These are phyloP conservation scores for Candida albicans DNA, from an alignment of 1,139 yeast species.

Conservation along the genomic window DNA sequence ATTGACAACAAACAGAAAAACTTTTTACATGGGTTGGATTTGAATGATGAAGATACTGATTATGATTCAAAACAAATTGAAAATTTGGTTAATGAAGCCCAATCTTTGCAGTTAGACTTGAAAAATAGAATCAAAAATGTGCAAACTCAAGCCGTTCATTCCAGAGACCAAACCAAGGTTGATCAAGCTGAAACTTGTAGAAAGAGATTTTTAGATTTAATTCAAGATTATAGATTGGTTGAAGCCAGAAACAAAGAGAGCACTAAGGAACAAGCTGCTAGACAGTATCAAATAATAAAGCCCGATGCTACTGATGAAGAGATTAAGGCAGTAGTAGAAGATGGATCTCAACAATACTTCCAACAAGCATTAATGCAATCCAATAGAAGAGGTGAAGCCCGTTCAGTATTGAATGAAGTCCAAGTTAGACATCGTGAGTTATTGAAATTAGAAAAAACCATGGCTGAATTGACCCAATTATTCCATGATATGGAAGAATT, in stretches of 20 bases:
- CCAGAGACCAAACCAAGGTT: constrained; percentile 74
- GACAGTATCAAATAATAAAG: constrained; percentile 89
- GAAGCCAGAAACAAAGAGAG: constrained; percentile 87
- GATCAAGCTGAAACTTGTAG: constrained; percentile 91
- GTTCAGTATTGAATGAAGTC: constrained; percentile 92
- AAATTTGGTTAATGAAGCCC: constrained; percentile 72
- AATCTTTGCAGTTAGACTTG: constrained; percentile 71
- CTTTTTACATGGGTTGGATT: constrained; percentile 70
- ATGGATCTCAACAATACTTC: constrained; percentile 85
- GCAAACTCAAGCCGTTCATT: constrained; percentile 58
- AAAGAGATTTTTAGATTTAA: constrained; percentile 79
- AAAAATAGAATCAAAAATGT: constrained; percentile 75
- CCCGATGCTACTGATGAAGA: constrained; percentile 92
- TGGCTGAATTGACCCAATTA: constrained; percentile 92
- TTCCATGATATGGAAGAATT: constrained; percentile 96
- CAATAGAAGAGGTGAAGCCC: constrained; percentile 94
- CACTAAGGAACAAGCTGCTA: constrained; percentile 83
- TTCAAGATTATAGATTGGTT: constrained; percentile 81
- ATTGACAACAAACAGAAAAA: constrained; percentile 81
- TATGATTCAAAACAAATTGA: constrained; percentile 77
- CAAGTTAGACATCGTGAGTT: constrained; percentile 96
- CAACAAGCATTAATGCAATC: constrained; percentile 91
- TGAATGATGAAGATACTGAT: constrained; percentile 76
- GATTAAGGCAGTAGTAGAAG: constrained; percentile 79
- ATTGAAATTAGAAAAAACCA: constrained; percentile 90